Conservation (phyloP, 2,329 filamentous ascomycete species). For the Trichoderma sp. region DNA sequence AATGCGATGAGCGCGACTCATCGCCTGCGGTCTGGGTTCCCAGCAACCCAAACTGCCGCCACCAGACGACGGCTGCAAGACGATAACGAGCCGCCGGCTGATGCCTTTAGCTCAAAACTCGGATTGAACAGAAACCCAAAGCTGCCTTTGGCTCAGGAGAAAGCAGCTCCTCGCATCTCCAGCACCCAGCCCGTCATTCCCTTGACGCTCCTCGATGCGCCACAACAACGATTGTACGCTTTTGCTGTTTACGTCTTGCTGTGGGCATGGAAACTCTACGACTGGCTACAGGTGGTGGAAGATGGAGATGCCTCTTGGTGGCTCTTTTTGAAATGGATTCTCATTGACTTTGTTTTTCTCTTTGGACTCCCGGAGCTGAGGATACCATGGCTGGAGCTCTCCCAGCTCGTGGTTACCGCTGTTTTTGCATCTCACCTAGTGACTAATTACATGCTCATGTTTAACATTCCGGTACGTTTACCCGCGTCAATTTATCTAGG, state of each 20-base stretch:
- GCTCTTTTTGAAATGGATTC: slow-evolving; percentile 91
- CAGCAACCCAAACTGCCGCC: slow-evolving; percentile 64
- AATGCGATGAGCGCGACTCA: slow-evolving; percentile 82
- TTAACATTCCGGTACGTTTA: slow-evolving; percentile 69
- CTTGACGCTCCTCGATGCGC: slow-evolving; percentile 77
- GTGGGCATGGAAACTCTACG: slow-evolving; percentile 80
- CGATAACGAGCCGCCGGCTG: slow-evolving; percentile 31
- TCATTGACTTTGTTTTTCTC: slow-evolving; percentile 81
- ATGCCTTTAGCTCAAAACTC: neutral
- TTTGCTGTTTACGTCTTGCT: slow-evolving; percentile 74
- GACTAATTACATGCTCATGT: slow-evolving; percentile 86
- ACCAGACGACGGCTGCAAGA: slow-evolving; percentile 34
- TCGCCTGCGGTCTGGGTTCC: slow-evolving; percentile 78
- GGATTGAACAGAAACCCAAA: slow-evolving; percentile 23
- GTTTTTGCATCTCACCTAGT: slow-evolving; percentile 71
- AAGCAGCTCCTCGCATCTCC: slow-evolving; percentile 29
- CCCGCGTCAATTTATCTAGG: neutral
- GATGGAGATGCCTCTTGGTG: slow-evolving; percentile 84
- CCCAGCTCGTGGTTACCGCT: slow-evolving; percentile 67
- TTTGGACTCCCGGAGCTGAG: slow-evolving; percentile 82
- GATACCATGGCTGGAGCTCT: slow-evolving; percentile 96
- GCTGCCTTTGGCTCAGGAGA: slow-evolving; percentile 50
- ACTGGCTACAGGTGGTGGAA: slow-evolving; percentile 75
- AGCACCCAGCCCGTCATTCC: slow-evolving; percentile 69
- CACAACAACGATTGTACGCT: slow-evolving; percentile 85